Base-by-base conservation (phyloP, 495 filamentous ascomycete species). In the Xylaria sp. region DNA sequence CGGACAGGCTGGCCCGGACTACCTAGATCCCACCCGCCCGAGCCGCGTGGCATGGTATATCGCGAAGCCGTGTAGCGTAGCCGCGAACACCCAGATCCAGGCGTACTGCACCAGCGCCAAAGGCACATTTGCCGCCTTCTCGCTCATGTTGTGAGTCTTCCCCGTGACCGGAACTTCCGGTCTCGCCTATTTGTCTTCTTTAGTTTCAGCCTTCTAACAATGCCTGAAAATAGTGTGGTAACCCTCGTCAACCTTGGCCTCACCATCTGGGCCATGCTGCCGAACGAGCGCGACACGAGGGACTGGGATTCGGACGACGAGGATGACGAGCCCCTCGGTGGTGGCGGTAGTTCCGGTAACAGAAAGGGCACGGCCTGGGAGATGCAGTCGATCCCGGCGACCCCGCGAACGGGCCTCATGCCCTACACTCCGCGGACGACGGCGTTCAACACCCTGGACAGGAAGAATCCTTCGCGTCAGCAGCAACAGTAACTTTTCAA, bases 41-140 rank as follows among this genome's bases (percentile, higher is more conserved):
- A 90, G 93, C 72, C 82, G 84, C 8, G 88, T 90, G 1, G 83
- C 93, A 5, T 98, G 94, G 94, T 97, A 97, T 75, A 89, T 98
- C 74, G 88, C 89, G 46, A 92, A 93, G 77, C 87, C 85, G 72
- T 98, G 94, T 80, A 85, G 77, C 55, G 87, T 94, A 15, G 92
- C 92, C 0, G 80, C 78, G 26, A 78, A 85, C 8, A 80, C 81
- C 48, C 80, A 77, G 14, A 87, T 90, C 58, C 81, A 88, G n/a
- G 84, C 85, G 33, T 92, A 90, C 76, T 98, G 94, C 82, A 76
- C 85, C 74, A 90, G 93, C 79, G 92, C 94, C 31, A 93, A 97
- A 78, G 85, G 86, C 24, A 80, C 90, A 2, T 97, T 95, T 77
- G 92, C 89, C 8, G 85, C 90, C 6, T 90, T 90, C 7, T 79